Conservation (phyloP, 1,284 basidiomycete genomes). For the Rhodotorula sp. region DNA sequence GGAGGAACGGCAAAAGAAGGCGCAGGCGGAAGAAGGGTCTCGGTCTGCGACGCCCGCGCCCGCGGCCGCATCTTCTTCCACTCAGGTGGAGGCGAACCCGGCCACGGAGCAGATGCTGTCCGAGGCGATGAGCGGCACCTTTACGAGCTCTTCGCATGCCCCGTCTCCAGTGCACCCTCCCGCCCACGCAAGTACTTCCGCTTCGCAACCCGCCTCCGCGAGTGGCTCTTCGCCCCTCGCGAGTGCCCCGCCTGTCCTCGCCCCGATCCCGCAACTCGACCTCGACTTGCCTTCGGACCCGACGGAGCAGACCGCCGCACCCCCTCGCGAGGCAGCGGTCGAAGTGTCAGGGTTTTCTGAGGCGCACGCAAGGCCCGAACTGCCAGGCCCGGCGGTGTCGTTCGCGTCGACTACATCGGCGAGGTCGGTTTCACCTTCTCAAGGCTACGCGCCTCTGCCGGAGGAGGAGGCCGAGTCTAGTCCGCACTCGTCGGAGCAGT, state of each 20-base stretch:
- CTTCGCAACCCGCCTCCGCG: background rate
- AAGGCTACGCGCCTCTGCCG: background rate
- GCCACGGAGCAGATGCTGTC: constrained; percentile 20
- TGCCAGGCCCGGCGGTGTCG: background rate
- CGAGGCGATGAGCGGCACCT: constrained; percentile 26
- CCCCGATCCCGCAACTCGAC: background rate
- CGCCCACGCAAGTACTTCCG: background rate
- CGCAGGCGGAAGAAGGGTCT: constrained; percentile 40
- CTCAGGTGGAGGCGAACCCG: background rate
- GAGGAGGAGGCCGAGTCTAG: constrained; percentile 1
- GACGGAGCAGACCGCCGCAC: background rate
- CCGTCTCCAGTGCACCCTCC: background rate
- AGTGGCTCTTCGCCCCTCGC: background rate
- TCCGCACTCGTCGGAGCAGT: background rate
- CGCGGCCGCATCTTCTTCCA: background rate
- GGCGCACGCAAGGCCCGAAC: background rate
- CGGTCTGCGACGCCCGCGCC: background rate
- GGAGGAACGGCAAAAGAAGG: constrained; percentile 54
- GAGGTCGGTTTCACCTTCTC: constrained; percentile 12
- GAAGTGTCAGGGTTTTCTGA: background rate
- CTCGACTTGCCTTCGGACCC: constrained; percentile 8
- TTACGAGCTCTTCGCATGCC: background rate
- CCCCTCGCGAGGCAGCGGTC: background rate
- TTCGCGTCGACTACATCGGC: constrained; percentile 4
- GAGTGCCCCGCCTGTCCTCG: background rate